Base-by-base conservation (phyloP, 306 rosid genomes). In the Nissolia schottii region DNA sequence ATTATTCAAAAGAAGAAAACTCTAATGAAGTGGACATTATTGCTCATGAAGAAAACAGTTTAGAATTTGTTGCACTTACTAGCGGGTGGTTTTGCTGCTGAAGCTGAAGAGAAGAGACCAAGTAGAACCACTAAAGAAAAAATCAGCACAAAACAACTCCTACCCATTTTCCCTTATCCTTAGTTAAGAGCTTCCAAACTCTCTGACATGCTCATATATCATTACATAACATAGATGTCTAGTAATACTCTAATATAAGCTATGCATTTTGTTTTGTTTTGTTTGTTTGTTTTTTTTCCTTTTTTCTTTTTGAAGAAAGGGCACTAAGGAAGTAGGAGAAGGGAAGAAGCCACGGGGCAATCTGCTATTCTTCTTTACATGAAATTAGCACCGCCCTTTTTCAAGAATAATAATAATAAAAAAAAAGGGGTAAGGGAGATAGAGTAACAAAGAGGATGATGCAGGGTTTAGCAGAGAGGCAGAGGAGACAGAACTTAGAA, bases 41-140 rank as follows among this genome's bases (percentile, higher is more conserved):
- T 6, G n/a, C 3, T 57, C 5, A 62, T 48, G 59, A 31, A 79
- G 18, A 38, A 55, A 70, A 20, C 51, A 28, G 55, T 60, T 51
- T 34, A 45, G 41, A 51, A 16, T 5, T 50, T 63, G 66, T 53
- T 25, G 51, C 37, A 87, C 96, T 88, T 74, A 95, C 99, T 95
- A 70, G 90, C 85, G 55, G 97, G 90, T 64, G 96, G 87, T 63
- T 88, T 86, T 28, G 88, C 38, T 25, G 99, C 96, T 34, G 96
- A 82, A 85, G 82, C 90, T 76, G 96, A 80, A 54, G 93, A 83
- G 59, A 76, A 72, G 71, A 85, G 84, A 50, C 75, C 67, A 63
- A 84, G 73, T 19, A 94, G 78, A 70, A 91, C 38, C 31, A 84
- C 61, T 70, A 84, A 77, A 68, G 75, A 58, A 40, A 91, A 84